Percentiles rank a stretch among this genome's conserved stretches.
Conservation (phyloP, 306 rosid species). For the Fragaria iinumae region DNA sequence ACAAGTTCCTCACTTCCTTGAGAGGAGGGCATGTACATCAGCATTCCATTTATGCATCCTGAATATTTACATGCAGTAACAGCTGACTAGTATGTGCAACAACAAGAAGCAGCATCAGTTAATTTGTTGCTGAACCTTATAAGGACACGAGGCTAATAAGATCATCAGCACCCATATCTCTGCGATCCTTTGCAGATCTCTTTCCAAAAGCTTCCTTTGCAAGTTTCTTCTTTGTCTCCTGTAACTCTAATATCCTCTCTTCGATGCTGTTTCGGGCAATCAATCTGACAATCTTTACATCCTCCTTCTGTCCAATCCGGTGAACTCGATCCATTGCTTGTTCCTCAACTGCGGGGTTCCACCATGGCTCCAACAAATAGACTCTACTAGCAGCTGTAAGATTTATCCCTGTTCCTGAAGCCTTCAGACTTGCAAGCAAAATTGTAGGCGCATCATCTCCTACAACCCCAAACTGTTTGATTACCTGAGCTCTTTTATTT, state of each 20-base stretch:
- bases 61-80: background rate
- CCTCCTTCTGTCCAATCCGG: conserved; percentile 76
- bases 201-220: conserved; percentile 43
- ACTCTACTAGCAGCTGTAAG: conserved; percentile 75
- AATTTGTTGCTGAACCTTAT: conserved; percentile 4
- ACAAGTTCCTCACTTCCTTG: background rate
- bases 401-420: conserved; percentile 75
- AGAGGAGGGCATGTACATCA: background rate
- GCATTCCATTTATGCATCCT: background rate
- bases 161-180: conserved; percentile 50
- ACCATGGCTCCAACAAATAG: conserved; percentile 90
- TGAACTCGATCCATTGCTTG: conserved; percentile 87
- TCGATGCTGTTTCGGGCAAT: conserved; percentile 68
- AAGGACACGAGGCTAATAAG: conserved; percentile 49
- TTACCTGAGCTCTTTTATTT: conserved; percentile 53
- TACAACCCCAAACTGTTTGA: conserved; percentile 48
- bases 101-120: background rate
- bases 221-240: conserved; percentile 57
- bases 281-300: conserved; percentile 69
- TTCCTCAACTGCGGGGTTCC: conserved; percentile 89
- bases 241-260: conserved; percentile 56
- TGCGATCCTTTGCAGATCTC: conserved; percentile 23
- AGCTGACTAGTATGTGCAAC: background rate
- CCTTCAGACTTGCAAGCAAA: conserved; percentile 81
- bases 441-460: conserved; percentile 37